Evolutionary conservation across 1,139 yeast species (phyloP), one percentile per base, ranked within the genome.

Genomic region (Suhomyces maxii): DNA sequence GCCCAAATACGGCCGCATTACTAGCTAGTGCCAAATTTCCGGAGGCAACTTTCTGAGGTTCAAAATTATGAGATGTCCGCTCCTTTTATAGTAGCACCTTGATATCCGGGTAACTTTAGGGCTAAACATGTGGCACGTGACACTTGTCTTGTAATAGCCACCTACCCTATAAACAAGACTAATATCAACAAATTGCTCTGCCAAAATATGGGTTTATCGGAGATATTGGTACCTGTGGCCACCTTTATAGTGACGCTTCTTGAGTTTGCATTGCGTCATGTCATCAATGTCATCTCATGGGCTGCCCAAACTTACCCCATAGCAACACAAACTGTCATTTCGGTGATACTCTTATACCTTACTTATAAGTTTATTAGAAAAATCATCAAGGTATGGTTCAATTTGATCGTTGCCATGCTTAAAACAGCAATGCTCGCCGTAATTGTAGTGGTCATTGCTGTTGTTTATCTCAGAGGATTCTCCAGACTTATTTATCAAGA

Each of bases 1-100:
- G 12, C 33, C n/a, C 26, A 30, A 32, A 34, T 26, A 26, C 44
- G 36, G 35, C 40, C 34, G 26, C 40, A 37, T 42, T 46, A 23
- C 49, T 42, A 35, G 40, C 14, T 32, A 49, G 58, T 61, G 70
- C 65, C 69, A 64, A 63, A 65, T 64, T 64, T 64, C 68, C 66
- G 74, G 74, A 60, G 68, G 66, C 71, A 69, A 70, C 74, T 69
- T 70, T 69, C 73, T 57, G 60, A 57, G 55, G 58, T 54, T 50
- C 47, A 55, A 53, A 49, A 52, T 45, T 47, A 46, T 44, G 46
- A 18, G 45, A 25, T 10, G 34, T 31, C 42, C 10, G 11, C 3
- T n/a, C 14, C 13, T 28, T 50, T 41, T 45, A 50, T 47, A 52
- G 42, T 48, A 39, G 37, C 10, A 23, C 12, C 5, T 1, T 3